Evolutionary conservation across 1,284 basidiomycete genomes (phyloP), one percentile per base, ranked within the genome.

Genomic region (Boletus nobilissimus): DNA sequence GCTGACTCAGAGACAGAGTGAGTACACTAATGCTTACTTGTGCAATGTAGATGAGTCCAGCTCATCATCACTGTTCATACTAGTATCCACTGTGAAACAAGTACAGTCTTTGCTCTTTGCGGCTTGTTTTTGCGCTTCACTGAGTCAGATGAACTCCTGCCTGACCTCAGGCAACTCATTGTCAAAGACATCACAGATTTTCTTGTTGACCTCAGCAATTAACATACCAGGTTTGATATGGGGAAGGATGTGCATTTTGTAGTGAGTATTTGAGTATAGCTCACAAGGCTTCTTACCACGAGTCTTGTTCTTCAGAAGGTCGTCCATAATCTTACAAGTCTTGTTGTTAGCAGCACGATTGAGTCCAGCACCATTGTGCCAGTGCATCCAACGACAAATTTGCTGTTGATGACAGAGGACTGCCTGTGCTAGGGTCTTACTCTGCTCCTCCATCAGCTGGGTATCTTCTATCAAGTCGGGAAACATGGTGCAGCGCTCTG

Each of bases 251-350:
- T 24, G 34, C 0, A 70, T 76, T 11, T 2, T 22, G 43, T 54
- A 78, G 43, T 74, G 54, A 7, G 4, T 8, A 5, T 78, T 78
- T 18, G 67, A 77, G 66, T 78, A 78, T 3, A 74, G 18, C 10
- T 78, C 77, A 36, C 63, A 72, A 1, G 46, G 64, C 32, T 71
- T 73, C 22, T 76, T 76, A 1, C 24, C 18, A 1, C 32, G 34
- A 1, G 62, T 76, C 39, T 76, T 76, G 6, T 60, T 39, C 65
- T 73, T 77, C 7, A 78, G 26, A 14, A 78, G 67, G 6, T n/a
- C 14, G 10, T 57, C n/a, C 4, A 76, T 5, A 9, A 78, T 69
- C 5, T 18, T 77, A 0, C 18, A 11, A 5, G 69, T 72, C 75
- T 60, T 60, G 67, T 11, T 66, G 34, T 75, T 76, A 4, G 22